A percentile compares a stretch with the other conserved stretches of the same genome.
Conservation (phyloP, 23 red algal genomes). For the Gracilaria domingensis region DNA sequence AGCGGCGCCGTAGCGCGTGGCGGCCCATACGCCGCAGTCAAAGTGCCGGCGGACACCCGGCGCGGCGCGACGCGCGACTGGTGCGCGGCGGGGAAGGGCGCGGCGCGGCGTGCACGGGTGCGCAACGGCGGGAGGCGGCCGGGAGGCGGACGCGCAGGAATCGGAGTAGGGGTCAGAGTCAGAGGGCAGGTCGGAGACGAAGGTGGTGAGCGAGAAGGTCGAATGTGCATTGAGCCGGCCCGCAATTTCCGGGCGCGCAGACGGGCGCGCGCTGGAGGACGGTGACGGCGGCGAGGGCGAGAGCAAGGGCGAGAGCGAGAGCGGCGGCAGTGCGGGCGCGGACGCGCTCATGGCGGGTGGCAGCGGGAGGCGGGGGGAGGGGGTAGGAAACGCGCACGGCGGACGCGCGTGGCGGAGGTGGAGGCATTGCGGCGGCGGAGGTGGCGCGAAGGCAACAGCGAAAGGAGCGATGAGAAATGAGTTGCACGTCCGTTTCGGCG, state of each 20-base stretch:
- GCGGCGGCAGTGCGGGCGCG: too few relatives aligned
- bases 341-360: not conserved
- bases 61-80: not conserved
- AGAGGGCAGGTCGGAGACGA: too few relatives aligned
- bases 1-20: not conserved
- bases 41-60: not conserved
- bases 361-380: not conserved
- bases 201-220: too few relatives aligned
- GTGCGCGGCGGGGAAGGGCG: not conserved
- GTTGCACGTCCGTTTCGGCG: too few relatives aligned
- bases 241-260: too few relatives aligned
- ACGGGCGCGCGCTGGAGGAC: too few relatives aligned
- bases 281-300: too few relatives aligned
- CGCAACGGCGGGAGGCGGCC: not conserved
- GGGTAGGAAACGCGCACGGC: too few relatives aligned
- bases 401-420: not conserved
- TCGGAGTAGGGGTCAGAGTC: not conserved
- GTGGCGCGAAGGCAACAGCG: too few relatives aligned
- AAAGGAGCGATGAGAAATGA: too few relatives aligned
- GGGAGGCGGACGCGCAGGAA: not conserved
- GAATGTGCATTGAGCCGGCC: too few relatives aligned
- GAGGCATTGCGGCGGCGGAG: not conserved
- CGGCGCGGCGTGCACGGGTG: not conserved
- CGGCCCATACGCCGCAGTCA: conserved; percentile 9
- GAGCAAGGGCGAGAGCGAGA: too few relatives aligned